Evolutionary conservation across 2,329 filamentous ascomycete species (phyloP).

Genomic region (Talaromyces sp.): DNA sequence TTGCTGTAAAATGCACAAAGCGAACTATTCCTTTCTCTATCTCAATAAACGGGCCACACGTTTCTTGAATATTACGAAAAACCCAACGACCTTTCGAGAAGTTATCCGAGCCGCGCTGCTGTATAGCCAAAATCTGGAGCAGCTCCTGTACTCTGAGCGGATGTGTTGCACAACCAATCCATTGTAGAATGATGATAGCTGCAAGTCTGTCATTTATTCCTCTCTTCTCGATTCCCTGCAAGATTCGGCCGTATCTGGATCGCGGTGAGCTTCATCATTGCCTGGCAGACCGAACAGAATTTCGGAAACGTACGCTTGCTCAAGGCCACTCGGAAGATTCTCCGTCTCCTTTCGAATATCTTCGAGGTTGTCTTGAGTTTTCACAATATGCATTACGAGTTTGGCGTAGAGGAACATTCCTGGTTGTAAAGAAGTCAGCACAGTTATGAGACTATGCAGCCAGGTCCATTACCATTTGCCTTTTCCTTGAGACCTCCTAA

Average conservation of each 20-base stretch:
- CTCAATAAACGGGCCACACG: constrained; percentile 1
- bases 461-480: constrained; percentile 2
- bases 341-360: constrained; percentile 2
- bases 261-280: not conserved
- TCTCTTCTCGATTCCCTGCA: constrained; percentile 2
- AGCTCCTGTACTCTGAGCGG: constrained; percentile 2
- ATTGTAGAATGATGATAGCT: constrained; percentile 1
- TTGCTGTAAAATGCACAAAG: constrained; percentile 3
- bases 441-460: constrained; percentile 1
- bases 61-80: constrained; percentile 4
- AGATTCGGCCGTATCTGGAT: constrained; percentile 1
- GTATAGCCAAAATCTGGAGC: constrained; percentile 2
- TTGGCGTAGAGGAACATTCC: constrained; percentile 2
- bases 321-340: constrained; percentile 1
- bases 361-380: constrained; percentile 2
- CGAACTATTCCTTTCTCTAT: not conserved
- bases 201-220: constrained; percentile 1
- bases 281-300: constrained; percentile 1
- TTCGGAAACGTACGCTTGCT: not conserved
- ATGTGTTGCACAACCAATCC: constrained; percentile 2
- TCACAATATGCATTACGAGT: constrained; percentile 2
- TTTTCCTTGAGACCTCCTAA: not conserved
- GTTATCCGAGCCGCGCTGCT: not conserved
- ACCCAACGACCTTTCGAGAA: constrained; percentile 1
- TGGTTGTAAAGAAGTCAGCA: constrained; percentile 1